phyloP scores from a whole-genome alignment of 805 yeast species.

The Komagataella ulmi region DNA sequence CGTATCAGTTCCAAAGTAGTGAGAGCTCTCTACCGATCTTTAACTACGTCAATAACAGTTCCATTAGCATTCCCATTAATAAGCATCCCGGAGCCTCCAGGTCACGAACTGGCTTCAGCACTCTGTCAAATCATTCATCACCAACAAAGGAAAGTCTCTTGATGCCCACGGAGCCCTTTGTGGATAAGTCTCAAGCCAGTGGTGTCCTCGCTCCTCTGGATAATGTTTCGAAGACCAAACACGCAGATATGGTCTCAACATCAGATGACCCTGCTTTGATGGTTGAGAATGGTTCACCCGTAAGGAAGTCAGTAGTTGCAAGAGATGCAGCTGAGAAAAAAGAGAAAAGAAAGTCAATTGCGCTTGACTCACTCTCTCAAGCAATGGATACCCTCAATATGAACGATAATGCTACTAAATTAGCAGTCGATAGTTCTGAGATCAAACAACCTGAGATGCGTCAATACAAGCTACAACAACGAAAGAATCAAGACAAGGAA shows the following conservation, averaged over 20 bases:
- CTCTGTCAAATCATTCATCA: conserved; percentile 10
- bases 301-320: conserved; percentile 2
- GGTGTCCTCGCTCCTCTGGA: conserved; percentile 14
- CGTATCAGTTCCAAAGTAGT: conserved; percentile 2
- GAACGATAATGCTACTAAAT: conserved; percentile 1
- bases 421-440: neutral
- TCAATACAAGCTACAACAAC: conserved; percentile 1
- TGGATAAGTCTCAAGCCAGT: conserved; percentile 17
- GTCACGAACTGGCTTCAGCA: neutral
- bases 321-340: conserved; percentile 5
- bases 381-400: conserved; percentile 12
- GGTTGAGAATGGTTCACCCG: neutral
- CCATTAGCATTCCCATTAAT: neutral
- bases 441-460: neutral
- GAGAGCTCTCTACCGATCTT: conserved; percentile 14
- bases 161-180: conserved; percentile 15
- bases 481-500: conserved; percentile 7
- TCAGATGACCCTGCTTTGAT: neutral
- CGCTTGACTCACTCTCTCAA: conserved; percentile 17
- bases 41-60: conserved; percentile 4
- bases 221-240: neutral
- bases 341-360: conserved; percentile 18
- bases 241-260: neutral
- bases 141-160: conserved; percentile 11
- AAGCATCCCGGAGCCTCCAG: neutral